Evolutionary conservation across 345 rosid genomes (phyloP).

Genomic region (Acer campestre): DNA sequence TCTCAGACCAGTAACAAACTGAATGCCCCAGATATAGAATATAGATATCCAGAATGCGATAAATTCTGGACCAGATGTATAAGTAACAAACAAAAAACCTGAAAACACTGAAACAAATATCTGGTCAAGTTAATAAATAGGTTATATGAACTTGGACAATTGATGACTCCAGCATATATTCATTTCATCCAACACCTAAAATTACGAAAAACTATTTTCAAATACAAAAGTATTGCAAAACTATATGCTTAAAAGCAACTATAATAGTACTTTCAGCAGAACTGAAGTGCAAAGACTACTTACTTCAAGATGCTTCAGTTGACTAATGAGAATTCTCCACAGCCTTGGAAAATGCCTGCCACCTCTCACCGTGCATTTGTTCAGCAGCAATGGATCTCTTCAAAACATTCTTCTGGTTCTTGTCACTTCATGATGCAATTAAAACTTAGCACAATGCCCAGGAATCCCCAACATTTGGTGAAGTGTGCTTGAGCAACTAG

Average conservation of each 20-base stretch:
- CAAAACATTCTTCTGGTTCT: slow-evolving; percentile 69
- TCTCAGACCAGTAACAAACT: no score
- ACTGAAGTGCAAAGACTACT: slow-evolving; percentile 61
- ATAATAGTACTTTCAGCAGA: slow-evolving; percentile 52
- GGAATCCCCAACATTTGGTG: slow-evolving; percentile 69
- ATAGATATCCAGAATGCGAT: background rate
- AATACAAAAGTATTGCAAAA: background rate
- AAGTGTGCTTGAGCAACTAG: slow-evolving; percentile 46
- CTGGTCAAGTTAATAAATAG: background rate
- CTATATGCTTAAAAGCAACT: slow-evolving; percentile 21
- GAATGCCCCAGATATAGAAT: background rate
- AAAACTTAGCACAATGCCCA: slow-evolving; percentile 85
- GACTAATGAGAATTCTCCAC: slow-evolving; percentile 88
- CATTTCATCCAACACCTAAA: background rate
- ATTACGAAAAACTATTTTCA: background rate
- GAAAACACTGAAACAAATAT: background rate
- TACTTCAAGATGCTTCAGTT: slow-evolving; percentile 78
- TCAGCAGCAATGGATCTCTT: slow-evolving; percentile 73
- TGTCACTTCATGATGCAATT: slow-evolving; percentile 76
- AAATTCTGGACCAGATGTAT: background rate
- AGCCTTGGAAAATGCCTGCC: slow-evolving; percentile 84
- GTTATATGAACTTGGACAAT: background rate
- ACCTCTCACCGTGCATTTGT: slow-evolving; percentile 86
- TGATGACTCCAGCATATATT: background rate
- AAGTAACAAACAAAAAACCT: background rate